phyloP scores from a whole-genome alignment of 305 asterid genomes.

The Fraxinus ornus region DNA sequence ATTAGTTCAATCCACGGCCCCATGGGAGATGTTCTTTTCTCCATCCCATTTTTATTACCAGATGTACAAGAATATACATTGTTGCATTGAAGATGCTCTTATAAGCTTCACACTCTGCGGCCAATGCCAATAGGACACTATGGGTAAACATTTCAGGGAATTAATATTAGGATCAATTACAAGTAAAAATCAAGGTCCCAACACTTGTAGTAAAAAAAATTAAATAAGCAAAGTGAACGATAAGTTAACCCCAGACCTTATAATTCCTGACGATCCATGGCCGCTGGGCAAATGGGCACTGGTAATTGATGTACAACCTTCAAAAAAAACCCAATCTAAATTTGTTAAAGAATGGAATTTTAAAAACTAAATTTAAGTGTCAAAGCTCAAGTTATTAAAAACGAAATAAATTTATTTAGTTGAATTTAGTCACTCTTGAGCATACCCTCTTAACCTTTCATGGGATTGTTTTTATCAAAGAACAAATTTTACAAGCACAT shows the following conservation, averaged over 20 bases:
- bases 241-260: conserved; percentile 45
- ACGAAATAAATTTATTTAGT: not conserved
- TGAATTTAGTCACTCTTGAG: not conserved
- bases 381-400: not conserved
- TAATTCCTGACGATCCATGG: conserved; percentile 69
- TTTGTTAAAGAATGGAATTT: not conserved
- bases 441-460: not conserved
- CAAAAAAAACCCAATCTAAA: conserved; percentile 15
- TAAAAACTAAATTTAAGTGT: not conserved
- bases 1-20: not conserved
- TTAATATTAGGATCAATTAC: not conserved
- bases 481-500: not conserved
- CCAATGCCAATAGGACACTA: not conserved
- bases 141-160: not conserved
- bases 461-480: not conserved
- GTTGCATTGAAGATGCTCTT: not conserved
- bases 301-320: conserved; percentile 63
- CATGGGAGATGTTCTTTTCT: not conserved
- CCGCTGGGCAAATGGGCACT: conserved; percentile 84
- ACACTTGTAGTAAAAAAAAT: not conserved
- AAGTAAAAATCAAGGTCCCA: not conserved
- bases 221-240: not conserved
- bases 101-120: not conserved
- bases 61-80: not conserved
- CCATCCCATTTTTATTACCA: not conserved